Conservation (phyloP, 352 stramenopile species). For the Phytophthora aleatoria region DNA sequence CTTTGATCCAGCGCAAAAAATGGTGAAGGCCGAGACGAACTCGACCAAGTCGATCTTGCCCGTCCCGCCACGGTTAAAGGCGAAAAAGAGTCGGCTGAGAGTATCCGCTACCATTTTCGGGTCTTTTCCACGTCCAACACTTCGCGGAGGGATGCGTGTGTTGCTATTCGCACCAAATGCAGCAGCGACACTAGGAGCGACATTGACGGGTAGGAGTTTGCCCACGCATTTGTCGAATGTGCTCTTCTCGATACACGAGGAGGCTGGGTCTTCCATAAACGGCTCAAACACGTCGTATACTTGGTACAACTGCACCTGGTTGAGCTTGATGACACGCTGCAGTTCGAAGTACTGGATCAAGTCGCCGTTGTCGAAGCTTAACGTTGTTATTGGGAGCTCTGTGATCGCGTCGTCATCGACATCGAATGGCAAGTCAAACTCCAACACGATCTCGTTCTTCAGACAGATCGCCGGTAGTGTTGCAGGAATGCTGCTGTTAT, state of each 20-base stretch:
- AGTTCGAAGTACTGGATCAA: slow-evolving; percentile 84
- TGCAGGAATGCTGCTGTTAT: slow-evolving; percentile 55
- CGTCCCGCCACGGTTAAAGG: slow-evolving; percentile 84
- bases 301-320: slow-evolving; percentile 66
- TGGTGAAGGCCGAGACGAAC: slow-evolving; percentile 93
- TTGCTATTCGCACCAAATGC: slow-evolving; percentile 73
- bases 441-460: slow-evolving; percentile 85
- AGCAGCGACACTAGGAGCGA: slow-evolving; percentile 56
- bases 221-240: slow-evolving; percentile 78
- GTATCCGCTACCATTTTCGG: slow-evolving; percentile 80
- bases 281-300: slow-evolving; percentile 79
- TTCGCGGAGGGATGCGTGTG: slow-evolving; percentile 57
- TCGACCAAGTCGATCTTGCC: slow-evolving; percentile 89
- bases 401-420: slow-evolving; percentile 61
- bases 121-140: slow-evolving; percentile 68
- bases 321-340: slow-evolving; percentile 73
- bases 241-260: slow-evolving; percentile 78
- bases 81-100: slow-evolving; percentile 82
- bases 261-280: slow-evolving; percentile 58
- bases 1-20: slow-evolving; percentile 95
- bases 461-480: slow-evolving; percentile 73
- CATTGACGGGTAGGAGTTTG: slow-evolving; percentile 57
- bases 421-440: slow-evolving; percentile 83
- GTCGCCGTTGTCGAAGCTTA: slow-evolving; percentile 86
- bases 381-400: slow-evolving; percentile 65